Base-by-base conservation (phyloP, 306 rosid genomes). In the Betula pendula region DNA sequence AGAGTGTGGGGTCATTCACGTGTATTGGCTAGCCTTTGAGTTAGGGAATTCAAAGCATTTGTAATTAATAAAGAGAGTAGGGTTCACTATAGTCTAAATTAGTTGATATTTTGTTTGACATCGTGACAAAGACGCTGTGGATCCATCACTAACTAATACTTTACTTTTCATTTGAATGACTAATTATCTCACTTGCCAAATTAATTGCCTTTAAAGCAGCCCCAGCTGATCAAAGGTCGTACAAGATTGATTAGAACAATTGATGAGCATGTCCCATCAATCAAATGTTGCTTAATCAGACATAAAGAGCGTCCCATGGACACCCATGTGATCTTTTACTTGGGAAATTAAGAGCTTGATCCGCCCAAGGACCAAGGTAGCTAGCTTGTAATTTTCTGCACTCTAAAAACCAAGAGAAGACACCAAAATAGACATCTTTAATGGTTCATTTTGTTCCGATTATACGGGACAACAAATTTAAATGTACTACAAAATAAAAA, bases 1-100 rank as follows among this genome's bases (percentile, higher is more conserved):
- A 56, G 51, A 75, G 52, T 31, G 84, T 86, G 87, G 89, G 87
- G 44, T 84, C 84, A 86, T 16, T 83, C 90, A 81, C 87, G 87
- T 78, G 90, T 29, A 79, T 72, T 42, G 73, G 75, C 70, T 62
- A 62, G 73, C 73, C 83, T 78, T 71, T 85, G 68, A 44, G 78
- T 59, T 17, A 62, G 15, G 66, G 42, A 33, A 80, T 27, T 69
- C 2, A 77, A 72, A 69, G 81, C 75, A 75, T 81, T 69, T n/a
- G n/a, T n/a, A n/a, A n/a, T 69, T 71, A 77, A 78, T 74, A 27
- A 72, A 58, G 75, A 78, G 45, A n/a, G n/a, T n/a, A n/a, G n/a
- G n/a, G 45, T 29, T 29, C 33, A 29, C 33, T 29, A 29, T 45
- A 45, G 15, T 45, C 49, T 13, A 0, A 29, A 2, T 29, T 31